Conservation (phyloP, 768 basidiomycete genomes). For the Omphalotus guepiniiformis region DNA sequence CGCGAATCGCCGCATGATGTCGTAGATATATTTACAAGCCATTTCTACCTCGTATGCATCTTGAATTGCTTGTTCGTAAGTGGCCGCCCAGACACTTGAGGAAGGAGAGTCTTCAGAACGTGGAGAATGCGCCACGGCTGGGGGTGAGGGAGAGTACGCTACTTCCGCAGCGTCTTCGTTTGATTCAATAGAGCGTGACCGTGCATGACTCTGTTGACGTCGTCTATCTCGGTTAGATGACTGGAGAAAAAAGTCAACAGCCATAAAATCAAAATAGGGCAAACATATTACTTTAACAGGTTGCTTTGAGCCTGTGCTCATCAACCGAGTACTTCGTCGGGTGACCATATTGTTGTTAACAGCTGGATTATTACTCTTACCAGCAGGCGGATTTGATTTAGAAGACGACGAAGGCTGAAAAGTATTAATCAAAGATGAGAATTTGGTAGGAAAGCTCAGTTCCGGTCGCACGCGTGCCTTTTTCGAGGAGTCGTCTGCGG, state of each 20-base stretch:
- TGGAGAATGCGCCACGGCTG: constrained; percentile 56
- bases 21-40: constrained; percentile 82
- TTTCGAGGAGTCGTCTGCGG: constrained; percentile 71
- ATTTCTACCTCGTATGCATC: constrained; percentile 66
- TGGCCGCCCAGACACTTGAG: constrained; percentile 57
- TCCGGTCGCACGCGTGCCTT: constrained; percentile 78
- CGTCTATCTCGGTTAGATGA: constrained; percentile 52
- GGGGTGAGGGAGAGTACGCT: constrained; percentile 58
- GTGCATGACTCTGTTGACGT: constrained; percentile 48
- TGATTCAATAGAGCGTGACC: constrained; percentile 62
- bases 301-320: constrained; percentile 52
- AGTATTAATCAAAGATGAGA: constrained; percentile 18
- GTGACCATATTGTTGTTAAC: constrained; percentile 42
- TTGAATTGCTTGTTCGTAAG: constrained; percentile 67
- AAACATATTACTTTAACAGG: constrained; percentile 48
- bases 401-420: constrained; percentile 58
- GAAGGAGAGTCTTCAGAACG: constrained; percentile 61
- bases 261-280: neutral
- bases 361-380: constrained; percentile 48
- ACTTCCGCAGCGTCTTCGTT: constrained; percentile 70
- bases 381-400: constrained; percentile 45
- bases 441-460: constrained; percentile 3
- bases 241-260: neutral
- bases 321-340: constrained; percentile 71
- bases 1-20: constrained; percentile 78